Evolutionary conservation across 768 basidiomycete genomes (phyloP).

Genomic region (Pleurotus ostreatus): DNA sequence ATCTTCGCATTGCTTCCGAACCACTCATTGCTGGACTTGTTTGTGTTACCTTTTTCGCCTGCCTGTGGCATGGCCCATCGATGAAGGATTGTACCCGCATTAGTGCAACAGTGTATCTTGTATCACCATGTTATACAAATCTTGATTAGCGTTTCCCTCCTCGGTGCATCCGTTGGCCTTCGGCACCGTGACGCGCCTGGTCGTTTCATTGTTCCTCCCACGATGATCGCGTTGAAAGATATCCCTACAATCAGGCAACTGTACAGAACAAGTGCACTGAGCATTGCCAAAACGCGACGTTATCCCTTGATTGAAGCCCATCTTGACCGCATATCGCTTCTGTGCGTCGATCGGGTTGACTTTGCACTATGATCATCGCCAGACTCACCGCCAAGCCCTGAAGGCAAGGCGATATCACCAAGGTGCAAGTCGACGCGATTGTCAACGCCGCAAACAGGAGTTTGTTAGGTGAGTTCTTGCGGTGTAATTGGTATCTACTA

Average conservation of each 20-base stretch:
- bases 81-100: neutral
- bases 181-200: too few relatives aligned
- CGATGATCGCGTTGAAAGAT: slow-evolving; percentile 18
- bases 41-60: neutral
- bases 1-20: neutral
- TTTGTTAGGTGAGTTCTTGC: slow-evolving; percentile 50
- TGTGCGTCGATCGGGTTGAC: slow-evolving; percentile 39
- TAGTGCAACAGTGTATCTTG: neutral
- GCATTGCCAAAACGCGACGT: slow-evolving; percentile 23
- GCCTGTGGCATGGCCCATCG: slow-evolving; percentile 3
- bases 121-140: neutral
- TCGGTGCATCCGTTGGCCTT: too few relatives aligned
- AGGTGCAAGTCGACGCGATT: slow-evolving; percentile 64
- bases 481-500: slow-evolving; percentile 15
- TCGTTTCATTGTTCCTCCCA: neutral
- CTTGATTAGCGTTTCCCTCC: too few relatives aligned
- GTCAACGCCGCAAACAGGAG: slow-evolving; percentile 81
- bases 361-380: neutral
- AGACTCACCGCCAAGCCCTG: neutral
- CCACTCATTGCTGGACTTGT: neutral
- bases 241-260: slow-evolving; percentile 56
- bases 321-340: slow-evolving; percentile 62
- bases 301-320: slow-evolving; percentile 33
- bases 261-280: slow-evolving; percentile 41
- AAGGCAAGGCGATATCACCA: slow-evolving; percentile 80